These are phyloP conservation scores for Dictyostelium discoideum DNA, from an alignment of 78 protist genomes.

Conservation along the genomic window DNA sequence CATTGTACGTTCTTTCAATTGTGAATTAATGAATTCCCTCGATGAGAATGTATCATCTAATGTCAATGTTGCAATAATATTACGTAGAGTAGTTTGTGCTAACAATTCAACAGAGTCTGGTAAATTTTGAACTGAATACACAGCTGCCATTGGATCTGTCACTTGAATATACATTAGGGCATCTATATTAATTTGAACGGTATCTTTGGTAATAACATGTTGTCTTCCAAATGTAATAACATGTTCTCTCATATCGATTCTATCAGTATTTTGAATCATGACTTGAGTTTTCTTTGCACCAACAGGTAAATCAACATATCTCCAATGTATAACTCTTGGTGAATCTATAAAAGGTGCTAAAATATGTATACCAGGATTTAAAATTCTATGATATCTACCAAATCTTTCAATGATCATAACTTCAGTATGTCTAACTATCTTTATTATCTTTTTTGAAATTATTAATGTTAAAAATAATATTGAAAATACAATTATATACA, in stretches of 20 bases:
- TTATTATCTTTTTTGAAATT: background rate
- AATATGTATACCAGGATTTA: constrained; percentile 27
- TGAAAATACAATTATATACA: constrained; percentile 12
- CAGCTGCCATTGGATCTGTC: constrained; percentile 23
- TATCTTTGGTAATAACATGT: constrained; percentile 23
- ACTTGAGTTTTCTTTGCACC: constrained; percentile 4
- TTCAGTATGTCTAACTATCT: constrained; percentile 11
- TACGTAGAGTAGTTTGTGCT: constrained; percentile 29
- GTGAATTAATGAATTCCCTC: background rate
- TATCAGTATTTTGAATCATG: background rate
- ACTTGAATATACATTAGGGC: constrained; percentile 23
- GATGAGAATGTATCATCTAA: constrained; percentile 25
- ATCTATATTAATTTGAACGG: constrained; percentile 19
- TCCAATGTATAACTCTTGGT: constrained; percentile 25
- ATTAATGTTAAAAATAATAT: background rate
- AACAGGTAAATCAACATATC: constrained; percentile 5
- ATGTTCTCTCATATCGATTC: constrained; percentile 31
- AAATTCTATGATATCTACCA: constrained; percentile 12
- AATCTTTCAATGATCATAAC: constrained; percentile 32
- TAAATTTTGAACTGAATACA: constrained; percentile 13
- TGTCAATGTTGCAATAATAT: constrained; percentile 21
- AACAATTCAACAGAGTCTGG: constrained; percentile 25
- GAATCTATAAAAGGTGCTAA: constrained; percentile 13
- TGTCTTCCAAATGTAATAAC: constrained; percentile 22
- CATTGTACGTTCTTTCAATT: background rate